A percentile compares a stretch with the other conserved stretches of the same genome.
phyloP scores from a whole-genome alignment of 2,329 filamentous ascomycete genomes.

The Pestalotiopsis sp. region DNA sequence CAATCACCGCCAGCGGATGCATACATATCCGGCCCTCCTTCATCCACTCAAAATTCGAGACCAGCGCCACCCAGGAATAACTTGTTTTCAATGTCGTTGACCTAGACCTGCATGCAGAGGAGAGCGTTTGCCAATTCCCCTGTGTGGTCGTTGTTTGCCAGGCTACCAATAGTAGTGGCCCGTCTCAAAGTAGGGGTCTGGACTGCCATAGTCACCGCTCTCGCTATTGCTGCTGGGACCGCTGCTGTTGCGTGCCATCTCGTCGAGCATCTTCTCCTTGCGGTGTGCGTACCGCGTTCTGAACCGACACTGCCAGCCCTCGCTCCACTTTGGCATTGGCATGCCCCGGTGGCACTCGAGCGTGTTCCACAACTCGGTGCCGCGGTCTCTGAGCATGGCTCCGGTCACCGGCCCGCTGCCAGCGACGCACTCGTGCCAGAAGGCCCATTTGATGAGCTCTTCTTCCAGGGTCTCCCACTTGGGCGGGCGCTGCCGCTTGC shows the following conservation, averaged over 20 bases:
- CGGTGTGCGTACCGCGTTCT: constrained; percentile 14
- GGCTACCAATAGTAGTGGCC: constrained; percentile 7
- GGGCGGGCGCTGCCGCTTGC: constrained; percentile 16
- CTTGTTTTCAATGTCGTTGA: constrained; percentile 4
- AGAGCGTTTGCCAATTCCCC: background rate
- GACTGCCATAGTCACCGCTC: constrained; percentile 6
- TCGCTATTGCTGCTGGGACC: constrained; percentile 5
- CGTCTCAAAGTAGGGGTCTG: background rate
- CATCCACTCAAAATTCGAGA: constrained; percentile 5
- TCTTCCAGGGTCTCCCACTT: constrained; percentile 17
- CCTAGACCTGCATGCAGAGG: background rate
- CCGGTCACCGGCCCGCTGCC: constrained; percentile 14
- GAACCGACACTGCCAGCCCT: constrained; percentile 18
- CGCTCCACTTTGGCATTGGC: constrained; percentile 18
- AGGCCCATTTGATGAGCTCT: constrained; percentile 17
- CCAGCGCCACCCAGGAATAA: constrained; percentile 1
- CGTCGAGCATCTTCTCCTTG: constrained; percentile 16
- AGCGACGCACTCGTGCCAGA: constrained; percentile 15
- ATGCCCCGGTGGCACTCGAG: constrained; percentile 16
- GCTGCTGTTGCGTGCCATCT: constrained; percentile 13
- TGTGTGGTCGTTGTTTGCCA: background rate
- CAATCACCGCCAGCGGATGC: constrained; percentile 4
- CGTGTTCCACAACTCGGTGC: constrained; percentile 16
- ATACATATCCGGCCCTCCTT: constrained; percentile 8
- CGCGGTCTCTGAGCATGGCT: constrained; percentile 13